Evolutionary conservation across 768 basidiomycete genomes (phyloP).

Genomic region (Agaricus blazei): DNA sequence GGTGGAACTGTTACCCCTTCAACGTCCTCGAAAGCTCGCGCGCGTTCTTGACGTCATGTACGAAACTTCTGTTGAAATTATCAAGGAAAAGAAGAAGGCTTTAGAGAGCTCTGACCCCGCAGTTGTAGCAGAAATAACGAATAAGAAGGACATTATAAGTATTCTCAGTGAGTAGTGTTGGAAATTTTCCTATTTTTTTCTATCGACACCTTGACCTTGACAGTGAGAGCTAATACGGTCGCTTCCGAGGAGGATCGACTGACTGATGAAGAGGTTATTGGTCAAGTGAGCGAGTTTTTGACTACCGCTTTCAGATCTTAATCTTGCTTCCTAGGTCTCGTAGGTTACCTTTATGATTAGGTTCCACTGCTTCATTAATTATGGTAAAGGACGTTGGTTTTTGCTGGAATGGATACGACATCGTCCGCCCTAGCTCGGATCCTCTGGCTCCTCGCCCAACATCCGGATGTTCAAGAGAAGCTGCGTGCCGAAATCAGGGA

Average conservation of each 20-base stretch:
- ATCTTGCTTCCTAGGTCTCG: not conserved
- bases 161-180: conserved; percentile 30
- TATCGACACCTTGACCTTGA: not conserved
- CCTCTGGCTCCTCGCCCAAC: conserved; percentile 14
- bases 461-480: conserved; percentile 18
- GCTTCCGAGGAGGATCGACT: conserved; percentile 27
- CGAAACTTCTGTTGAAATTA: conserved; percentile 29
- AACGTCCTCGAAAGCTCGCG: conserved; percentile 22
- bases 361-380: not conserved
- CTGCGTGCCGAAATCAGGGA: conserved; percentile 18
- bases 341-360: not conserved
- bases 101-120: conserved; percentile 28
- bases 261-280: conserved; percentile 27
- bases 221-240: conserved; percentile 31
- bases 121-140: conserved; percentile 25
- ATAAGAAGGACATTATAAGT: conserved; percentile 44
- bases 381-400: conserved; percentile 16
- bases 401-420: conserved; percentile 22
- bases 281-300: conserved; percentile 21
- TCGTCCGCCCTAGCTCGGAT: conserved; percentile 17
- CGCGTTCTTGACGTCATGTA: conserved; percentile 30
- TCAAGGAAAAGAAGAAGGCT: conserved; percentile 29
- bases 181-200: not conserved
- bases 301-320: not conserved
- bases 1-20: conserved; percentile 26